These are phyloP conservation scores for Agrocybe chaxingu DNA, from an alignment of 768 basidiomycete genomes.

Conservation along the genomic window DNA sequence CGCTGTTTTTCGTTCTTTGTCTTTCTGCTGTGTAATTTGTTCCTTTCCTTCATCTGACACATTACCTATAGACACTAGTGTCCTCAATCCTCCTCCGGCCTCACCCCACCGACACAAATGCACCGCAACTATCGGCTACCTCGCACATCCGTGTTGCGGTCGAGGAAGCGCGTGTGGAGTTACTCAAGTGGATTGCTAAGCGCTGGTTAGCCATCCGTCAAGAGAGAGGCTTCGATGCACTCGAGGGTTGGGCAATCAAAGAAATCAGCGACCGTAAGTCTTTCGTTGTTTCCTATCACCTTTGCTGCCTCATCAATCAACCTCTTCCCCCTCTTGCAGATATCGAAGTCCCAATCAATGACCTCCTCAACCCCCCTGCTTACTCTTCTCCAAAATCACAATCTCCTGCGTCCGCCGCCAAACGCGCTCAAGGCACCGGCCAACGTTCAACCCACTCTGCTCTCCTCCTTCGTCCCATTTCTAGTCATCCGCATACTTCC, in stretches of 20 bases:
- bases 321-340: slow-evolving; percentile 38
- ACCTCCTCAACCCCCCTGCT: slow-evolving; percentile 47
- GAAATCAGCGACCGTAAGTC: slow-evolving; percentile 80
- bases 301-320: not conserved
- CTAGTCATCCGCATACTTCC: slow-evolving; percentile 29
- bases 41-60: not conserved
- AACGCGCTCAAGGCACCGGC: slow-evolving; percentile 5
- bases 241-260: slow-evolving; percentile 87
- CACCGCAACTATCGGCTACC: slow-evolving; percentile 64
- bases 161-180: slow-evolving; percentile 65
- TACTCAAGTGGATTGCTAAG: slow-evolving; percentile 72
- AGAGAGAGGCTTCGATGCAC: slow-evolving; percentile 72
- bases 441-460: slow-evolving; percentile 1
- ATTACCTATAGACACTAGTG: slow-evolving; percentile 56
- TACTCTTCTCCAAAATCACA: slow-evolving; percentile 16
- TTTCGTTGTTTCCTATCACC: slow-evolving; percentile 1
- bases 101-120: slow-evolving; percentile 52
- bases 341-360: slow-evolving; percentile 76
- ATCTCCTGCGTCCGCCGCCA: not conserved
- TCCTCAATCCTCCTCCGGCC: slow-evolving; percentile 69
- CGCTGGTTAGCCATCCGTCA: slow-evolving; percentile 76
- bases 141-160: slow-evolving; percentile 70
- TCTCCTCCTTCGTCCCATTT: slow-evolving; percentile 22
- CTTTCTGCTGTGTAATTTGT: not conserved
- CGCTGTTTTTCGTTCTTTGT: not conserved